phyloP scores from a whole-genome alignment of 2,329 filamentous ascomycete genomes.

The Sphaerulina vaccinii region DNA sequence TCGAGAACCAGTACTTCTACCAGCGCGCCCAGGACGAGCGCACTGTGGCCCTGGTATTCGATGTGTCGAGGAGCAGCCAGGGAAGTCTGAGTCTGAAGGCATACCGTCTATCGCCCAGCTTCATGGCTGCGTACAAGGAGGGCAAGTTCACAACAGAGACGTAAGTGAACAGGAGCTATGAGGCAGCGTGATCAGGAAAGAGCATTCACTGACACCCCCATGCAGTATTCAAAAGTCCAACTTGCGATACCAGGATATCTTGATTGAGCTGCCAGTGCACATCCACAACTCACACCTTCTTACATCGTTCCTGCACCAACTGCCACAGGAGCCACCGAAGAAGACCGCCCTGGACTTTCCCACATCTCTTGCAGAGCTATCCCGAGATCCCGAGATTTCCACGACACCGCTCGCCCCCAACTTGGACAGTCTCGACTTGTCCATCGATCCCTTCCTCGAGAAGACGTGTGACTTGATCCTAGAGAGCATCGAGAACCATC shows the following conservation, averaged over 20 bases:
- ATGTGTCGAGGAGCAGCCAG: conserved; percentile 91
- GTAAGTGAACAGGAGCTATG: conserved; percentile 52
- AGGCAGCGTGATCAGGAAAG: not conserved
- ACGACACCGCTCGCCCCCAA: conserved; percentile 75
- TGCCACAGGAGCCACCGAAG: conserved; percentile 66
- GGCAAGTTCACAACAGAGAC: conserved; percentile 95
- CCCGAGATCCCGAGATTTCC: conserved; percentile 59
- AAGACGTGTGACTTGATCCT: conserved; percentile 96
- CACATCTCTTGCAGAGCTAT: conserved; percentile 73
- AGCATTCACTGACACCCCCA: conserved; percentile 25
- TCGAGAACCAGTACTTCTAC: conserved; percentile 98
- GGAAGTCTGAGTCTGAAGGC: conserved; percentile 86
- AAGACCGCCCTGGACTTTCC: conserved; percentile 67
- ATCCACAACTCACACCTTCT: conserved; percentile 98
- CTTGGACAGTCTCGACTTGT: conserved; percentile 83
- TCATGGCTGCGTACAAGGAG: conserved; percentile 93
- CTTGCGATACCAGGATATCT: conserved; percentile 88
- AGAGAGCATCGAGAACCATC: conserved; percentile 95
- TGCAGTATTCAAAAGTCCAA: conserved; percentile 88
- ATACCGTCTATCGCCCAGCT: conserved; percentile 81
- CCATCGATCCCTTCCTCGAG: conserved; percentile 95
- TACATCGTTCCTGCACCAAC: conserved; percentile 90
- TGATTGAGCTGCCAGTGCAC: conserved; percentile 82
- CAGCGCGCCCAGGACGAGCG: conserved; percentile 87
- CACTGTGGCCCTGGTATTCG: conserved; percentile 87